A percentile compares a stretch with the other conserved stretches of the same genome.
These are phyloP conservation scores for Fagopyrum homotropicum DNA, from an alignment of 148 eudicot species.

Conservation along the genomic window DNA sequence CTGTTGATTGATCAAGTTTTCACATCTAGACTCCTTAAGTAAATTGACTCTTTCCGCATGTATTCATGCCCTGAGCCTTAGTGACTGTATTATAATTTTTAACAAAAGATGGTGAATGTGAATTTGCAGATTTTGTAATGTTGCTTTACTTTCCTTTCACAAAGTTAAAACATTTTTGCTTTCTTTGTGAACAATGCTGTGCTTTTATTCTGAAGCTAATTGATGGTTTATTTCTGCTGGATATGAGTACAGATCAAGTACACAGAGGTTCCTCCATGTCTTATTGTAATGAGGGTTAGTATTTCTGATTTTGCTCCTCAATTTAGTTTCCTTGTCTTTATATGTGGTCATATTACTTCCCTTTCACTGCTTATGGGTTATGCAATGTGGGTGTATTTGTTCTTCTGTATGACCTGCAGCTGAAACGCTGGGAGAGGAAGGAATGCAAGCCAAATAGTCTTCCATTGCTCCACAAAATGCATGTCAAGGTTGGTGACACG, in stretches of 20 bases:
- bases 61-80: background rate
- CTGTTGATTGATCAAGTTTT: background rate
- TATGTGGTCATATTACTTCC: background rate
- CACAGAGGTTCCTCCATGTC: constrained; percentile 43
- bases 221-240: constrained; percentile 3
- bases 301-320: constrained; percentile 10
- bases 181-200: background rate
- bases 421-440: constrained; percentile 87
- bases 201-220: background rate
- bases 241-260: constrained; percentile 48
- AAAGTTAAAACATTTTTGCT: background rate
- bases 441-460: constrained; percentile 96
- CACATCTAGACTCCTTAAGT: too few relatives aligned
- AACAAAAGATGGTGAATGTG: background rate
- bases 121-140: background rate
- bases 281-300: constrained; percentile 62
- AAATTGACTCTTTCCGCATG: too few relatives aligned
- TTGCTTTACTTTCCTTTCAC: background rate
- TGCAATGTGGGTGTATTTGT: background rate
- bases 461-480: constrained; percentile 83
- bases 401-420: constrained; percentile 33
- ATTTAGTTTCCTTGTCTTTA: background rate
- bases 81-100: background rate
- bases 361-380: background rate
- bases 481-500: constrained; percentile 86